phyloP scores from a whole-genome alignment of 2,329 filamentous ascomycete genomes.

The Penicillium sp. region DNA sequence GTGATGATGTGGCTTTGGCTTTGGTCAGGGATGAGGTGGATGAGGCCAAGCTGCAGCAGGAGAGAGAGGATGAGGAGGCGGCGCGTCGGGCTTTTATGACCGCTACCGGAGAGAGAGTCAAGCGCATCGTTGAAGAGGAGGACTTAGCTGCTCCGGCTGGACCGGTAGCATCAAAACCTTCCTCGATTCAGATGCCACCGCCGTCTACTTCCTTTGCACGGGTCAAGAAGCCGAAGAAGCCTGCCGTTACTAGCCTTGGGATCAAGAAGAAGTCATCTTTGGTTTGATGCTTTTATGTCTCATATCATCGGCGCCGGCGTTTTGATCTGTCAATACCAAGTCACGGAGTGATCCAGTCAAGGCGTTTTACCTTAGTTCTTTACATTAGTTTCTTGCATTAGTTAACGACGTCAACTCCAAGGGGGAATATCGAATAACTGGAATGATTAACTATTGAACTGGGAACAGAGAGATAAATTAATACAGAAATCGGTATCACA shows the following conservation, averaged over 20 bases:
- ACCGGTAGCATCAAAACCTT: slow-evolving; percentile 31
- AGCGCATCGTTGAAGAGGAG: slow-evolving; percentile 51
- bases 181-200: slow-evolving; percentile 37
- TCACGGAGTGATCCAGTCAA: background rate
- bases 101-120: slow-evolving; percentile 53
- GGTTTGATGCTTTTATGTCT: slow-evolving; percentile 19
- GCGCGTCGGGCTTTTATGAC: slow-evolving; percentile 72
- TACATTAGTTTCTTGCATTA: slow-evolving; percentile 5
- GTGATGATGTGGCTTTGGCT: slow-evolving; percentile 52
- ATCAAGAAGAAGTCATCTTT: slow-evolving; percentile 77
- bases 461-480: slow-evolving; percentile 10
- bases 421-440: slow-evolving; percentile 6
- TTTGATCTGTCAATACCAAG: slow-evolving; percentile 3
- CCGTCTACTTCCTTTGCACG: slow-evolving; percentile 65
- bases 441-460: slow-evolving; percentile 8
- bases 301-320: slow-evolving; percentile 15
- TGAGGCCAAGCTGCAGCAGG: slow-evolving; percentile 60
- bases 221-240: slow-evolving; percentile 81
- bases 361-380: background rate
- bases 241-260: slow-evolving; percentile 67
- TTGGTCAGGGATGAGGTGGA: slow-evolving; percentile 56
- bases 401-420: slow-evolving; percentile 6
- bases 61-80: slow-evolving; percentile 77
- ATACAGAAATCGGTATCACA: slow-evolving; percentile 22
- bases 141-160: slow-evolving; percentile 22